These are phyloP conservation scores for Colletotrichum tanaceti DNA, from an alignment of 2,329 filamentous ascomycete genomes.

Conservation along the genomic window DNA sequence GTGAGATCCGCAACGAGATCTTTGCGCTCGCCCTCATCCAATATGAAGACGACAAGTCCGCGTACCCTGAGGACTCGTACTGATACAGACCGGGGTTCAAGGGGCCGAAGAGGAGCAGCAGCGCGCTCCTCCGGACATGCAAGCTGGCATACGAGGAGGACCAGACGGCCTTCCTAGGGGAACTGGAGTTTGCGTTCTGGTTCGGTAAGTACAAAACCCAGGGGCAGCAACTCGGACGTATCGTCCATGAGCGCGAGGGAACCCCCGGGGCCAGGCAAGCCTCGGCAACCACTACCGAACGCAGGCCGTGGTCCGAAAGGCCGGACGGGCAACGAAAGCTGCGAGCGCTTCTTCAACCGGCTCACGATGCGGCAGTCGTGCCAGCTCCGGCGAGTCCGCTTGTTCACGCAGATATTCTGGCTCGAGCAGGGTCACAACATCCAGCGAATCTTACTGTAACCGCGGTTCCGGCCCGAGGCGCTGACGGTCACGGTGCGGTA, in stretches of 20 bases:
- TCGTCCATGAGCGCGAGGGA: background rate
- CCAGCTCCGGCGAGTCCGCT: constrained; percentile 44
- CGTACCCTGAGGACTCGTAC: constrained; percentile 49
- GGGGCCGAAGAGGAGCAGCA: constrained; percentile 51
- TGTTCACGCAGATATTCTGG: constrained; percentile 58
- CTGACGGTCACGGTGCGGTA: constrained; percentile 61
- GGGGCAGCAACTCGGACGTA: background rate
- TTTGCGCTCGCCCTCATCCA: constrained; percentile 56
- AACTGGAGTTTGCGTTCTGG: constrained; percentile 34
- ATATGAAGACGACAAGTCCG: constrained; percentile 48
- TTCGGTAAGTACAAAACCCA: constrained; percentile 2
- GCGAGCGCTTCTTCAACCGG: constrained; percentile 6
- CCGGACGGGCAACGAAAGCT: background rate
- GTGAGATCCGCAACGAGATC: constrained; percentile 62
- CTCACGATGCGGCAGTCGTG: constrained; percentile 43
- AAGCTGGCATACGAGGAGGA: constrained; percentile 42
- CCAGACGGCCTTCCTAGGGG: constrained; percentile 24
- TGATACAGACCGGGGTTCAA: constrained; percentile 56
- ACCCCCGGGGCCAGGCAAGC: background rate
- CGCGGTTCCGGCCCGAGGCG: constrained; percentile 49
- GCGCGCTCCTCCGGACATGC: constrained; percentile 56
- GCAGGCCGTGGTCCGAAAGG: constrained; percentile 25
- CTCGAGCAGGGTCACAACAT: constrained; percentile 49
- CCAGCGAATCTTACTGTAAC: constrained; percentile 44
- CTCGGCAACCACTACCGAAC: background rate